Evolutionary conservation across 2,329 filamentous ascomycete genomes (phyloP).

Genomic region (Phaeosphaeria sp.): DNA sequence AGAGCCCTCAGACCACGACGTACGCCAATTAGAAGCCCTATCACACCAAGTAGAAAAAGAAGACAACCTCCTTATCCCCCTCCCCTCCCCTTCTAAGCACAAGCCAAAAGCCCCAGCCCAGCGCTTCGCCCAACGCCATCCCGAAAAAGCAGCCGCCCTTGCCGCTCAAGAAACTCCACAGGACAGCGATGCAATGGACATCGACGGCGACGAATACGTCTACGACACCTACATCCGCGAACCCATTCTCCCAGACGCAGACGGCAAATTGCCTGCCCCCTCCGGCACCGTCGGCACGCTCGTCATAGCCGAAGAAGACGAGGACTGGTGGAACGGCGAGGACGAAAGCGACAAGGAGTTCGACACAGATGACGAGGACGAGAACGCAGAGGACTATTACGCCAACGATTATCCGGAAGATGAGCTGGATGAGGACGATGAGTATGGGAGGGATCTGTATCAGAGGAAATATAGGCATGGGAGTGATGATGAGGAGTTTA

Average conservation of each 20-base stretch:
- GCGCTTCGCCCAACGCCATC: slow-evolving; percentile 44
- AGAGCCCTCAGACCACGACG: slow-evolving; percentile 30
- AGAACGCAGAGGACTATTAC: slow-evolving; percentile 78
- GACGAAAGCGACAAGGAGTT: slow-evolving; percentile 60
- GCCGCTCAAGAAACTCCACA: slow-evolving; percentile 7
- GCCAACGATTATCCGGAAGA: slow-evolving; percentile 82
- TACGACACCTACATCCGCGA: slow-evolving; percentile 68
- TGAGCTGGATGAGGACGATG: slow-evolving; percentile 75
- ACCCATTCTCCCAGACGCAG: slow-evolving; percentile 45
- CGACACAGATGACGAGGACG: slow-evolving; percentile 68
- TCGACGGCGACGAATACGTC: slow-evolving; percentile 60
- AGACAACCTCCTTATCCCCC: slow-evolving; percentile 18
- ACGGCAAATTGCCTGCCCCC: slow-evolving; percentile 29
- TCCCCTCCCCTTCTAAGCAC: slow-evolving; percentile 33
- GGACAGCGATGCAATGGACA: slow-evolving; percentile 41
- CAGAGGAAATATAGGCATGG: slow-evolving; percentile 44
- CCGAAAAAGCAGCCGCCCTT: slow-evolving; percentile 31
- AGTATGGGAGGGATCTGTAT: slow-evolving; percentile 58
- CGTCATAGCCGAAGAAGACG: slow-evolving; percentile 58
- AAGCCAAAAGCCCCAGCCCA: slow-evolving; percentile 43
- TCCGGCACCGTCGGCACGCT: slow-evolving; percentile 51
- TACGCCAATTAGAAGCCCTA: slow-evolving; percentile 42
- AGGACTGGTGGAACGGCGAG: slow-evolving; percentile 65
- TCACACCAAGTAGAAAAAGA: slow-evolving; percentile 39
- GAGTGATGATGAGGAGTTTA: slow-evolving; percentile 51